Conservation (phyloP, 2,329 filamentous ascomycete species). For the Fusarium sp. region DNA sequence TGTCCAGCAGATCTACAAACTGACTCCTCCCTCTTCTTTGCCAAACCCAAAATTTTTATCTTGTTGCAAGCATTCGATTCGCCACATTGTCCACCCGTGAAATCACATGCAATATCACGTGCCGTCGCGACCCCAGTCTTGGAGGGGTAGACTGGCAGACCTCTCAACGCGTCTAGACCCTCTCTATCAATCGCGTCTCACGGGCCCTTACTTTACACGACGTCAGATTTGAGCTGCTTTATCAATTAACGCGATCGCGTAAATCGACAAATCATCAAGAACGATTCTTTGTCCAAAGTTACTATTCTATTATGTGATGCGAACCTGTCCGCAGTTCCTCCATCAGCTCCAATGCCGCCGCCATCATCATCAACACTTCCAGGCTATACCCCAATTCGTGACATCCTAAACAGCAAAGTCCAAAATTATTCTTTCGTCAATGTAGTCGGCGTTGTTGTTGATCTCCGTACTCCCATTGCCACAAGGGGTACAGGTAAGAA, state of each 20-base stretch:
- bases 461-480: constrained; percentile 68
- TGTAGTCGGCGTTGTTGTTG: constrained; percentile 80
- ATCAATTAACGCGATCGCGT: constrained; percentile 21
- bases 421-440: constrained; percentile 59
- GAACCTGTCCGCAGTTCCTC: constrained; percentile 13
- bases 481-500: constrained; percentile 68
- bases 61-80: neutral
- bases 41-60: constrained; percentile 9
- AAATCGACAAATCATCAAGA: constrained; percentile 1
- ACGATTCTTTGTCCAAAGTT: neutral
- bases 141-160: constrained; percentile 8
- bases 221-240: constrained; percentile 4
- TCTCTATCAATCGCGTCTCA: constrained; percentile 37
- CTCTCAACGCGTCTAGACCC: constrained; percentile 31
- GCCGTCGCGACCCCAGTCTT: constrained; percentile 39
- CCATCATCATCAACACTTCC: constrained; percentile 35
- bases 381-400: constrained; percentile 54
- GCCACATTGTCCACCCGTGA: constrained; percentile 12
- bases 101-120: constrained; percentile 49
- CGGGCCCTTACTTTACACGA: constrained; percentile 13
- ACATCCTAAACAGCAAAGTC: constrained; percentile 61
- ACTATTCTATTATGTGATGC: constrained; percentile 5
- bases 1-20: constrained; percentile 1
- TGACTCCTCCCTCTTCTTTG: neutral
- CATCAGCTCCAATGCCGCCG: constrained; percentile 18